phyloP scores from a whole-genome alignment of 305 asterid species.

The Solanum hybrid region DNA sequence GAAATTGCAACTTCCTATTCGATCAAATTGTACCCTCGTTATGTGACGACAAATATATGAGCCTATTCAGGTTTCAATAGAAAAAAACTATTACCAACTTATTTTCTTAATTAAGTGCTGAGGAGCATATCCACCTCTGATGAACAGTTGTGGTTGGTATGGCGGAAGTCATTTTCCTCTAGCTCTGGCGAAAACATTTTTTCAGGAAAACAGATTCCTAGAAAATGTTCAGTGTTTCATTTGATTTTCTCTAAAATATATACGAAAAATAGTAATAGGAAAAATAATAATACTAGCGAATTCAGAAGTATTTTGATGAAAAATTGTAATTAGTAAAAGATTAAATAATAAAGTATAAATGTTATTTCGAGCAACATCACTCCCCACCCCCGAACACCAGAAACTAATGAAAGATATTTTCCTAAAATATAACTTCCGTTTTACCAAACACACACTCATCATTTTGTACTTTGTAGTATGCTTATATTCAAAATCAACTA shows the following conservation, averaged over 20 bases:
- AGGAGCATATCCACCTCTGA: not conserved
- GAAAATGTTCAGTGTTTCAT: not conserved
- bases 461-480: not conserved
- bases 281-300: not conserved
- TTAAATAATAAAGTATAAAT: not conserved
- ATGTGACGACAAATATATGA: not conserved
- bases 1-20: not conserved
- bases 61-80: not conserved
- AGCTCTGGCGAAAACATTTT: not conserved
- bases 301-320: not conserved
- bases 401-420: not conserved
- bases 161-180: not conserved
- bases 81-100: not conserved
- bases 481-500: not conserved
- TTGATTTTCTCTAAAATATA: no score
- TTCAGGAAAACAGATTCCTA: not conserved
- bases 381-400: not conserved
- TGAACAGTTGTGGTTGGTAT: not conserved
- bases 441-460: not conserved
- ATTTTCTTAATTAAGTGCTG: not conserved
- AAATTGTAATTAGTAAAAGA: not conserved
- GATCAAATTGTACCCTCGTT: not conserved
- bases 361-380: not conserved
- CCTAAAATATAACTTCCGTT: not conserved
- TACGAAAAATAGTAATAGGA: no score